Evolutionary conservation across 2,329 filamentous ascomycete species (phyloP), one percentile per base, ranked within the genome.

Genomic region (Apiospora kogelbergensis): DNA sequence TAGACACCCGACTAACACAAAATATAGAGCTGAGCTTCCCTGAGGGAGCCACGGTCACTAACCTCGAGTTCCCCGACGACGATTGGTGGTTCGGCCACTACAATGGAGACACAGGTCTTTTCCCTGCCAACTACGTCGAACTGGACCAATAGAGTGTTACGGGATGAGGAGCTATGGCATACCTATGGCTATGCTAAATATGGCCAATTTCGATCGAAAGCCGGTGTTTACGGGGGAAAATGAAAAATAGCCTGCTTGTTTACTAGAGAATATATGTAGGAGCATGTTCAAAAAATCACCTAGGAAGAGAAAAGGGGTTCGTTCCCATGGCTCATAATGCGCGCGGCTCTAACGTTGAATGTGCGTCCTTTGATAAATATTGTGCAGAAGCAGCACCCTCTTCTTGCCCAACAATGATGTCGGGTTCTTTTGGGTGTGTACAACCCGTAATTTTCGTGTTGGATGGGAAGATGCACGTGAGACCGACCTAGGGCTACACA

Each of bases 1-100:
- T 45, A 30, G 37, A 24, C 37, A 37, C 17, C 17, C 44, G 22
- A 33, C 65, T 66, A 37, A 53, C 45, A 13, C 17, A 9, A 13
- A 1, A 11, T 37, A 9, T 74, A 90, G 88, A 90, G 74, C 77
- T 90, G 72, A 94, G 91, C 79, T 99, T 99, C 84, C 93, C 94
- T 2, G 96, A 99, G 76, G 91, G 92, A 40, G 95, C 93, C 46
- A 94, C 85, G 72, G 91, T 99, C 74, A 92, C 88, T 37, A 88
- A 92, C 77, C 84, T 99, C 72, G 93, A 98, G 84, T 98, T 98
- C 81, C 96, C 96, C 2, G 96, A 98, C 76, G 95, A 98, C 73
- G 96, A 99, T 78, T 99, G 96, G 96, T 99, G 96, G 96, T 92
- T 95, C 75, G 96, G 96, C 69, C 90, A 93, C 76, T 97, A 92